Conservation (phyloP, 1,284 basidiomycete genomes). For the Thecaphora thlaspeos region DNA sequence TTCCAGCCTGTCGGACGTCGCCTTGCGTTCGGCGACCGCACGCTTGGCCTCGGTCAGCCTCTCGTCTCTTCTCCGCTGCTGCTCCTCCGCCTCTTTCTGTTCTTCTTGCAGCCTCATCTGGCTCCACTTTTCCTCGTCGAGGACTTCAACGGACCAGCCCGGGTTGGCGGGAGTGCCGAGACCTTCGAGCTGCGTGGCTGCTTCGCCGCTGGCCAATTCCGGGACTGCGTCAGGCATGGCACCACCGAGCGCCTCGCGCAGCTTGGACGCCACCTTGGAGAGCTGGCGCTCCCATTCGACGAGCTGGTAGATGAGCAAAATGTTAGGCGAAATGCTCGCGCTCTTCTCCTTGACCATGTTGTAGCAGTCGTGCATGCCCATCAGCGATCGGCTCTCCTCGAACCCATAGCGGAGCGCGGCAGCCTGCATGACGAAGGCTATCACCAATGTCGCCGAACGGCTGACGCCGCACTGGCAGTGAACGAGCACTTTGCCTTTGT, state of each 20-base stretch:
- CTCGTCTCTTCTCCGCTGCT: conserved; percentile 25
- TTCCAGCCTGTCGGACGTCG: conserved; percentile 3
- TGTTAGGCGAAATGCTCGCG: conserved; percentile 68
- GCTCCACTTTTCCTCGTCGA: conserved; percentile 54
- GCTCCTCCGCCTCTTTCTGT: conserved; percentile 42
- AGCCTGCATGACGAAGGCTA: conserved; percentile 92
- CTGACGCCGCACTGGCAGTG: conserved; percentile 84
- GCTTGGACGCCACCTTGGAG: conserved; percentile 27
- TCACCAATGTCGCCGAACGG: conserved; percentile 85
- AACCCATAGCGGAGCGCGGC: conserved; percentile 68
- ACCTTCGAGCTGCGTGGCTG: background rate
- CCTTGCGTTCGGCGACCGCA: conserved; percentile 15
- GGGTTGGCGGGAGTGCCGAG: conserved; percentile 2
- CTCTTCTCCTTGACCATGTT: conserved; percentile 66
- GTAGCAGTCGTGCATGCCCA: conserved; percentile 87
- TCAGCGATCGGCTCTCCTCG: conserved; percentile 26
- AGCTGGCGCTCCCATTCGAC: conserved; percentile 87
- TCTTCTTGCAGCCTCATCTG: conserved; percentile 48
- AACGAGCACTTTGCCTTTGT: conserved; percentile 39
- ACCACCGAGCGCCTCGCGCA: conserved; percentile 26
- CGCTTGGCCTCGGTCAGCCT: conserved; percentile 28
- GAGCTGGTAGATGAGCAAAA: conserved; percentile 90
- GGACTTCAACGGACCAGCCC: conserved; percentile 44
- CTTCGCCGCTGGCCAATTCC: background rate
- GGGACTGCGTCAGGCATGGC: background rate